Base-by-base conservation (phyloP, 306 rosid species). In the Prunus persica region DNA sequence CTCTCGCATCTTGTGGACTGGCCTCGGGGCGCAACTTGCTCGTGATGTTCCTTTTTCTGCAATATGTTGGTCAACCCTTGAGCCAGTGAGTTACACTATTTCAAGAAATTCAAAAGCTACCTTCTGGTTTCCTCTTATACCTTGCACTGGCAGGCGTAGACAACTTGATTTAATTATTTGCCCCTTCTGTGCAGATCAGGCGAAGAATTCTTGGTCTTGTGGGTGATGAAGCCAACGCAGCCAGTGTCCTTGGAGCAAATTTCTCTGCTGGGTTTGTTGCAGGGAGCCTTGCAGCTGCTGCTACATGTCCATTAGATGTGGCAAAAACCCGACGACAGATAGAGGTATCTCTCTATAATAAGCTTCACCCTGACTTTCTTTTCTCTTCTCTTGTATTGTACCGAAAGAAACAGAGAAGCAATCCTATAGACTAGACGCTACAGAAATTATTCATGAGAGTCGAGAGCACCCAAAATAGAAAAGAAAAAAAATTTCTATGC, bases 11-110 rank as follows among this genome's bases (percentile, higher is more conserved):
- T 89, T 89, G 88, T 95, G 99, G 99, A 90, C 97, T 65, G 99
- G 99, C 79, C 93, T 95, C n/a, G 99, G 99, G 50, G 97, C 97
- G 46, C 97, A 92, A 79, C 92, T 95, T 76, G 81, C 90, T 77
- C 91, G 99, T 32, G 99, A 95, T 82, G 97, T 90, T 83, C 99
- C 99, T 54, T 95, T 84, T 80, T 95, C 99, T 83, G 97, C 96
- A 60, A 88, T 95, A 82, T 95, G 97, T 87, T 95, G 99, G 99
- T 78, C 97, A 54, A 89, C 93, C 67, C 97, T 95, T 64, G 99
- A 95, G 85, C 99, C 96, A 16, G 99, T 95, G 80, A 84, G 89
- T 81, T 56, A 43, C 52, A 52, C 65, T 76, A 72, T n/a, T 34
- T 6, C 34, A 38, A 72, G 41, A 11, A 62, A 46, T 61, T 69